phyloP scores from a whole-genome alignment of 345 rosid genomes.

The Brassica cretica region DNA sequence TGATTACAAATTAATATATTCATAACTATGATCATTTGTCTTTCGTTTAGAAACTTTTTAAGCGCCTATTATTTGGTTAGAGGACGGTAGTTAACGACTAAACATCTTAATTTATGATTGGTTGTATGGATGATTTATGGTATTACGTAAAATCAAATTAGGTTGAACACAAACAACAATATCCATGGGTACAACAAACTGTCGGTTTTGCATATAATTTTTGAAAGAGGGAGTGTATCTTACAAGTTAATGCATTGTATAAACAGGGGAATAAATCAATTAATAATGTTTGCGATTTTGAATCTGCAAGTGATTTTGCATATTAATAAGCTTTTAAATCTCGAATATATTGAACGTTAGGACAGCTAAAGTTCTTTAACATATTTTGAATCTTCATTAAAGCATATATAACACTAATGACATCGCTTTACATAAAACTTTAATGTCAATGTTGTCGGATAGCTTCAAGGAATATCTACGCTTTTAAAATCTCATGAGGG shows the following conservation, averaged over 20 bases:
- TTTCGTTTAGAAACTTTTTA: neutral
- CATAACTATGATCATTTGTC: neutral
- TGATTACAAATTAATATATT: neutral
- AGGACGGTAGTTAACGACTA: neutral
- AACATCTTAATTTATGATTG: neutral
- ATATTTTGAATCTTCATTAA: neutral
- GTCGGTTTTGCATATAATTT: neutral
- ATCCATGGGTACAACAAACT: too few relatives aligned
- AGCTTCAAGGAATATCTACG: conserved; percentile 35
- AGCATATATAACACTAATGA: conserved; percentile 19
- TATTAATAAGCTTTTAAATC: neutral
- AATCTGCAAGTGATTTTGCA: neutral
- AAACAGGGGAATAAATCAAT: neutral
- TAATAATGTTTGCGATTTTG: neutral
- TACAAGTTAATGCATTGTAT: conserved; percentile 8
- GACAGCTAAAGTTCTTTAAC: neutral
- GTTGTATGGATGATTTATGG: neutral
- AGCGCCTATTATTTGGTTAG: neutral
- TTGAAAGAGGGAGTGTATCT: neutral
- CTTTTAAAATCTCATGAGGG: conserved; percentile 22
- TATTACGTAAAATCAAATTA: neutral
- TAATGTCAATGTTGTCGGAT: conserved; percentile 18
- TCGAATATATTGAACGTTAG: neutral
- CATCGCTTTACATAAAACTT: conserved; percentile 27
- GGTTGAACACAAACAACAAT: neutral